Evolutionary conservation across 805 yeast species (phyloP), one percentile per base, ranked within the genome.

Genomic region (Wickerhamiella qilinensis): DNA sequence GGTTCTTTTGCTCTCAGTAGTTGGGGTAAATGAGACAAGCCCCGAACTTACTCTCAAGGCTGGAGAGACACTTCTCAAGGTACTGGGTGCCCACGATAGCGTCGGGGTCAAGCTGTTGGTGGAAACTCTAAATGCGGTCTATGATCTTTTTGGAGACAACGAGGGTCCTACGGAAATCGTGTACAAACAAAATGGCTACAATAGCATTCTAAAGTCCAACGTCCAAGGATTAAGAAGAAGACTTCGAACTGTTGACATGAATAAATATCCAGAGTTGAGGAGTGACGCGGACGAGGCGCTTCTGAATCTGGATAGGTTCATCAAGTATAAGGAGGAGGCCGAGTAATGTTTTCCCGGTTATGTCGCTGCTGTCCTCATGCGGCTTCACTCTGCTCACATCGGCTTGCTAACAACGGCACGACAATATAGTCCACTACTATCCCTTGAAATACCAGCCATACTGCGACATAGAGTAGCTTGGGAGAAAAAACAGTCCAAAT

Each of bases 401-500:
- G 27, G 27, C 12, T 12, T 24, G 8, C 12, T 9, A 24, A 9
- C 12, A 24, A 9, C 27, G 12, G 8, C 12, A 24, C 27, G 12
- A 24, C 11, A 7, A n/a, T n/a, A n/a, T 8, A 30, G 17, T 30
- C 33, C 21, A 16, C 21, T 4, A 30, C 12, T 17, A 30, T 7
- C 5, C 5, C 7, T 33, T 57, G 60, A 16, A 53, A 21, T 1
- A 54, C 42, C 12, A 57, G 43, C 97, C 97, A 91, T 3, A 76
- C 75, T 2, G 74, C 72, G 46, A 77, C 76, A 54, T 78, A 91
- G 27, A 93, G 67, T 3, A 91, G 56, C 51, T 86, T 88, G 1
- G 98, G 98, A 37, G 94, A 81, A 60, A 91, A 91, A 6, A 91
- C 98, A 2, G 97, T 86, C 98, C 98, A 91, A 8, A 91, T 80